Conservation (phyloP, 108 stramenopile genomes). For the Cyclostephanos tholiformis region DNA sequence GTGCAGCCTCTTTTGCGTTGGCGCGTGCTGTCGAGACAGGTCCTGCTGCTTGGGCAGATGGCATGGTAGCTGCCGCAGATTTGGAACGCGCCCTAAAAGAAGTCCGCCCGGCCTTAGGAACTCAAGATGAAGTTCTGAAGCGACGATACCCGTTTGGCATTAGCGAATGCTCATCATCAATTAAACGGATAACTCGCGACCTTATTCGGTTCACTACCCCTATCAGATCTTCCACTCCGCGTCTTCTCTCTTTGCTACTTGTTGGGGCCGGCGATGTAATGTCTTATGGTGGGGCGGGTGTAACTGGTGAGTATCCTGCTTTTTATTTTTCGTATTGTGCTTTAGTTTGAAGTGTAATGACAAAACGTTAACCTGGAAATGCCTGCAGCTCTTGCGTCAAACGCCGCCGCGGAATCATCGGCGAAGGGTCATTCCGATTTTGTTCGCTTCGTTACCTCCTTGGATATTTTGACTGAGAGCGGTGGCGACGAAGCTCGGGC, state of each 20-base stretch:
- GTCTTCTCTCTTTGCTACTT: constrained; percentile 67
- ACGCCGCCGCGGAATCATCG: constrained; percentile 73
- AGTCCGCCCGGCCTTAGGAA: constrained; percentile 74
- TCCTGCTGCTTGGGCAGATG: constrained; percentile 34
- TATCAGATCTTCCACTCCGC: constrained; percentile 24
- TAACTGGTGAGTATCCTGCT: constrained; percentile 10
- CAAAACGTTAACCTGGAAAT: neutral
- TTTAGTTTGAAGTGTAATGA: too few relatives aligned
- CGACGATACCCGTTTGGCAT: constrained; percentile 69
- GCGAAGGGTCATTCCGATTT: constrained; percentile 58
- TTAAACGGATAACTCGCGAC: constrained; percentile 65
- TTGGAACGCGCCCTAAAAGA: constrained; percentile 64
- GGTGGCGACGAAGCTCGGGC: constrained; percentile 74
- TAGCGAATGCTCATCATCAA: constrained; percentile 58
- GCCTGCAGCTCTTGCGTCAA: constrained; percentile 24
- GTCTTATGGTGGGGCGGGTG: constrained; percentile 35
- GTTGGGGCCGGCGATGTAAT: constrained; percentile 66
- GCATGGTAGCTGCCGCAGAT: constrained; percentile 53
- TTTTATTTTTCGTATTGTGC: too few relatives aligned
- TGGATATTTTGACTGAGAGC: constrained; percentile 66
- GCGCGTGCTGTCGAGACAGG: constrained; percentile 56
- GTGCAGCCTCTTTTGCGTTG: constrained; percentile 86
- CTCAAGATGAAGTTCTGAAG: constrained; percentile 75
- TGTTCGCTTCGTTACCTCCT: constrained; percentile 69
- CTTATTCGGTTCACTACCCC: constrained; percentile 67